Evolutionary conservation across 768 basidiomycete genomes (phyloP), one percentile per base, ranked within the genome.

Genomic region (Aureoboletus auriporus): DNA sequence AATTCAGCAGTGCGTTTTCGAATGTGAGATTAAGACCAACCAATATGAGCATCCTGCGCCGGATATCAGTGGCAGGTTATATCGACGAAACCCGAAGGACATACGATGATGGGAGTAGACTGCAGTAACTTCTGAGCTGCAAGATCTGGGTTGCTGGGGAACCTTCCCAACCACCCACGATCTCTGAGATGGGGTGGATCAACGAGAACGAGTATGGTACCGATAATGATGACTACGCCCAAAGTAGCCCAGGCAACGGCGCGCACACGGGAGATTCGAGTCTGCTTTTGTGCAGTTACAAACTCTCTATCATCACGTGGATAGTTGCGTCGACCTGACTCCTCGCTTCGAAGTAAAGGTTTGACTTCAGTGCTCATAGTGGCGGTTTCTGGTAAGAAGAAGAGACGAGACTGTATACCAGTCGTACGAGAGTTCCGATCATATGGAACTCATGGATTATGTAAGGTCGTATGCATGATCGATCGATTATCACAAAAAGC

Each of bases 91-190:
- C 11, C 9, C 20, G 16, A 98, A 26, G 17, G 2, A 72, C 84
- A 59, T 58, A 89, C 86, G 52, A 89, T 86, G 14, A 89, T 75
- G 37, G 88, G 87, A 4, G 86, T 79, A 35, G 70, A 73, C 28
- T 76, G 66, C 42, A 89, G 66, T 23, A 89, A 75, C 33, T 67
- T 68, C 49, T 73, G 56, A 7, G 86, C 84, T 6, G 84, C 86
- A 46, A 74, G 64, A 50, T 69, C 61, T 1, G 86, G 83, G 53
- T 89, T 79, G 37, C 63, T 74, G 1, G 85, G 82, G 4, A 86
- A 62, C 26, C 66, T 62, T 35, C 76, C 76, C 20, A 77, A 57
- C 69, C 75, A 76, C 4, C 71, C 57, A 17, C 26, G 4, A 28
- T 64, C 59, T 23, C 61, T 58, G 14, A 68, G 59, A 42, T 66